Percentiles rank a stretch among this genome's conserved stretches.
phyloP scores from a whole-genome alignment of 768 basidiomycete species.

The Exsudoporus frostii region DNA sequence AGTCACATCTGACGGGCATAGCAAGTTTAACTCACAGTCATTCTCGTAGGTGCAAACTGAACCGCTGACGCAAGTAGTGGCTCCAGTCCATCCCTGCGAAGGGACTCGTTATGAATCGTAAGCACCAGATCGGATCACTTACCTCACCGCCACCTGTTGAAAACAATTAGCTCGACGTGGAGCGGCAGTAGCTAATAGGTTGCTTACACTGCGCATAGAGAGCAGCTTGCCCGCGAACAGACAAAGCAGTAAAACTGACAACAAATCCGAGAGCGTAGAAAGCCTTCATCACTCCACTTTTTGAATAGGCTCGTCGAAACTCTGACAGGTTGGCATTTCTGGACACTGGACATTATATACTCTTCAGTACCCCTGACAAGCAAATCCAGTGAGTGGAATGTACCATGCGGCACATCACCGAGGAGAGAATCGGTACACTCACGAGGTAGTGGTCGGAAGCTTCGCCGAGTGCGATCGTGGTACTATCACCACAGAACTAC shows the following conservation, averaged over 20 bases:
- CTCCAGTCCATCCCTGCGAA: slow-evolving; percentile 5
- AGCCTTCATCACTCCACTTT: slow-evolving; percentile 1
- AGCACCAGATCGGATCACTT: not conserved
- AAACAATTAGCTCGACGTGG: not conserved
- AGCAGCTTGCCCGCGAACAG: slow-evolving; percentile 4
- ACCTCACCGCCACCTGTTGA: slow-evolving; percentile 9
- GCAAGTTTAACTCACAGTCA: not conserved
- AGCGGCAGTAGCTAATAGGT: not conserved
- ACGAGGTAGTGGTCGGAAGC: not conserved
- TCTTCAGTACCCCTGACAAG: not conserved
- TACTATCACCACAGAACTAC: not conserved
- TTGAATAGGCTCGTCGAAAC: not conserved
- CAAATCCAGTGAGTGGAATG: not conserved
- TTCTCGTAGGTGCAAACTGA: slow-evolving; percentile 4
- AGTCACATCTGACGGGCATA: not conserved
- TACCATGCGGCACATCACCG: not conserved
- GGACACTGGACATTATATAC: slow-evolving; percentile 2
- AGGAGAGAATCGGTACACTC: not conserved
- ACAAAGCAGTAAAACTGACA: not conserved
- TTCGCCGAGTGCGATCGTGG: not conserved
- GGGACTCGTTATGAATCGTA: not conserved
- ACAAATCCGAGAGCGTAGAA: slow-evolving; percentile 1
- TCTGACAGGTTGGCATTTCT: not conserved
- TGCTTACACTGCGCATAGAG: slow-evolving; percentile 13
- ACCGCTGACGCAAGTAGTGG: slow-evolving; percentile 7